Conservation (phyloP, 2,329 filamentous ascomycete genomes). For the Xylaria sp. region DNA sequence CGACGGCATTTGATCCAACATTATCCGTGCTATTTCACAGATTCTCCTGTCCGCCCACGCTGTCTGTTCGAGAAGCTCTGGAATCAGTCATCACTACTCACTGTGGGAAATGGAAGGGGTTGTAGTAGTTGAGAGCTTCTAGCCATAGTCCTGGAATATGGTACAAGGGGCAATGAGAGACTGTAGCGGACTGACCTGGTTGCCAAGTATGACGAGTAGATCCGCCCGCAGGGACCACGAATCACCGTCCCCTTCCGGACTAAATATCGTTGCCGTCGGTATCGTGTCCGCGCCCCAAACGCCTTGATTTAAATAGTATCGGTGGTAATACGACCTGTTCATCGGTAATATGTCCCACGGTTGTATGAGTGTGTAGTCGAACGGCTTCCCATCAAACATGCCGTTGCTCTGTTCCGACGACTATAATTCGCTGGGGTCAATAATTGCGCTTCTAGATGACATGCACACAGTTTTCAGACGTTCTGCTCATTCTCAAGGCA, state of each 20-base stretch:
- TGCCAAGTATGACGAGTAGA: conserved; percentile 45
- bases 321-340: conserved; percentile 42
- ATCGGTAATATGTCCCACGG: conserved; percentile 47
- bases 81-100: neutral
- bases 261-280: conserved; percentile 42
- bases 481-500: too few relatives aligned
- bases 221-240: conserved; percentile 44
- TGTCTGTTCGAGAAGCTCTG: conserved; percentile 12
- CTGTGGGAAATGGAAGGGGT: too few relatives aligned
- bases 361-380: conserved; percentile 47
- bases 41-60: conserved; percentile 44
- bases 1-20: conserved; percentile 40
- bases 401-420: conserved; percentile 42
- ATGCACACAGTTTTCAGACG: too few relatives aligned
- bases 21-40: conserved; percentile 39
- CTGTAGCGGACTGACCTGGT: conserved; percentile 24
- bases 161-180: neutral
- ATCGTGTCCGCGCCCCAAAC: conserved; percentile 44
- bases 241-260: conserved; percentile 37
- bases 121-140: neutral
- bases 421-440: too few relatives aligned
- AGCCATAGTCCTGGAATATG: neutral
- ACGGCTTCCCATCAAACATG: conserved; percentile 45
- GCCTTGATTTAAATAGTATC: conserved; percentile 46
- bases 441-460: too few relatives aligned